Evolutionary conservation across 2,329 filamentous ascomycete species (phyloP), one percentile per base, ranked within the genome.

Genomic region (Fusarium foetens): DNA sequence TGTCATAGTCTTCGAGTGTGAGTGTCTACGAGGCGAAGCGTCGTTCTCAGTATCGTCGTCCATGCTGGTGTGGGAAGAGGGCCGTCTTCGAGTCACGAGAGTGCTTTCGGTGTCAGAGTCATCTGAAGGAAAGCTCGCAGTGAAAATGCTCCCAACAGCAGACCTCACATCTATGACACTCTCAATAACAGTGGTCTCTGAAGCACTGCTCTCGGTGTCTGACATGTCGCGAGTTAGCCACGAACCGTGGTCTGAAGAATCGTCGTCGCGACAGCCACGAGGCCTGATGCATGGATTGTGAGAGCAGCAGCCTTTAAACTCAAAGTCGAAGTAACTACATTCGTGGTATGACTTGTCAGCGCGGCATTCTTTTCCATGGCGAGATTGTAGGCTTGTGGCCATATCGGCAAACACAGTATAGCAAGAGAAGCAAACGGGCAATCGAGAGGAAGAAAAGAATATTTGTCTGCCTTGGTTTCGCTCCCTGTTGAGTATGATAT

Each of bases 251-350:
- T 61, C 41, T 19, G 51, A 31, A 29, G 36, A 29, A 23, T 42
- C 27, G 41, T 46, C 38, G 49, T 70, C 62, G 42, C 46, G 54
- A 21, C 45, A 58, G 42, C 68, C 67, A 23, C 45, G 67, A 58
- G 68, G 68, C n/a, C 45, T 55, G 35, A 67, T 67, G 73, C 87
- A 88, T 21, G 85, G 82, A 66, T 86, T 76, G 19, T 80, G 75
- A 19, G 78, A 75, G 74, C 86, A 88, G 72, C 87, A 88, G 23
- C 84, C 86, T 27, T 14, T 12, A 8, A 21, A 73, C 6, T 55
- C 63, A 70, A 84, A 86, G 36, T 70, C 68, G 70, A 77, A 82
- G 52, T 57, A 43, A 19, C 52, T 65, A 70, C 85, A 88, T 29
- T 66, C 54, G 70, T 84, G 86, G 68, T 79, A 85, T 35, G 55